Conservation (phyloP, 2,329 filamentous ascomycete genomes). For the Stenocarpella maydis region DNA sequence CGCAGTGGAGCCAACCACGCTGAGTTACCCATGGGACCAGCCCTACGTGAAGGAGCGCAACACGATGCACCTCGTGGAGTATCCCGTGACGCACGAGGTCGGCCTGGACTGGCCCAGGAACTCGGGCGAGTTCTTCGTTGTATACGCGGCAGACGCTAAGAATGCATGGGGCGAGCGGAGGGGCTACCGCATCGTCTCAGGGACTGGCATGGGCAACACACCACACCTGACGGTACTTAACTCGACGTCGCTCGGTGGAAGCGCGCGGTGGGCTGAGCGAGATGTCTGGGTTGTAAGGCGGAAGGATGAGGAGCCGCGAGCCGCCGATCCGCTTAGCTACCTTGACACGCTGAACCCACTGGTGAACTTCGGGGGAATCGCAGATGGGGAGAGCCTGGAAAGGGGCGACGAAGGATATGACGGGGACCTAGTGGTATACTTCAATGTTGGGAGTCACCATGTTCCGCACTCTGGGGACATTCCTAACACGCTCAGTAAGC, state of each 20-base stretch:
- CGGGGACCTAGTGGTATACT: slow-evolving; percentile 46
- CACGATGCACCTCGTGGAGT: slow-evolving; percentile 34
- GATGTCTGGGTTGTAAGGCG: slow-evolving; percentile 52
- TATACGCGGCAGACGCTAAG: slow-evolving; percentile 43
- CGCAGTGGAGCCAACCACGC: slow-evolving; percentile 44
- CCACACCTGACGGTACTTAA: slow-evolving; percentile 40
- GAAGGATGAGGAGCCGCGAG: slow-evolving; percentile 53
- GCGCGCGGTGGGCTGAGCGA: slow-evolving; percentile 34
- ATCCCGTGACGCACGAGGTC: slow-evolving; percentile 26
- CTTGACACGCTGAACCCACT: slow-evolving; percentile 48
- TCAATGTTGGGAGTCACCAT: slow-evolving; percentile 56
- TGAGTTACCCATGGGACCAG: slow-evolving; percentile 34
- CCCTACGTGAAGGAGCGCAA: slow-evolving; percentile 30
- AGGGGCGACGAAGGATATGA: slow-evolving; percentile 41
- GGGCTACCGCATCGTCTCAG: slow-evolving; percentile 52
- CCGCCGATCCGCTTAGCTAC: slow-evolving; percentile 48
- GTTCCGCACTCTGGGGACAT: slow-evolving; percentile 52
- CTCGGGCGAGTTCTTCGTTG: slow-evolving; percentile 49
- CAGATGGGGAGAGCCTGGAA: slow-evolving; percentile 44
- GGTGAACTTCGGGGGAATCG: slow-evolving; percentile 51
- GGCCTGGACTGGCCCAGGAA: slow-evolving; percentile 43
- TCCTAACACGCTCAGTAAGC: slow-evolving; percentile 51
- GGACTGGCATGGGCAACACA: slow-evolving; percentile 41
- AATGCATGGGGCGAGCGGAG: slow-evolving; percentile 52
- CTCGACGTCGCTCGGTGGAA: slow-evolving; percentile 46